Evolutionary conservation across 495 filamentous ascomycete species (phyloP), one percentile per base, ranked within the genome.

Genomic region (Corynascus novoguineensis): DNA sequence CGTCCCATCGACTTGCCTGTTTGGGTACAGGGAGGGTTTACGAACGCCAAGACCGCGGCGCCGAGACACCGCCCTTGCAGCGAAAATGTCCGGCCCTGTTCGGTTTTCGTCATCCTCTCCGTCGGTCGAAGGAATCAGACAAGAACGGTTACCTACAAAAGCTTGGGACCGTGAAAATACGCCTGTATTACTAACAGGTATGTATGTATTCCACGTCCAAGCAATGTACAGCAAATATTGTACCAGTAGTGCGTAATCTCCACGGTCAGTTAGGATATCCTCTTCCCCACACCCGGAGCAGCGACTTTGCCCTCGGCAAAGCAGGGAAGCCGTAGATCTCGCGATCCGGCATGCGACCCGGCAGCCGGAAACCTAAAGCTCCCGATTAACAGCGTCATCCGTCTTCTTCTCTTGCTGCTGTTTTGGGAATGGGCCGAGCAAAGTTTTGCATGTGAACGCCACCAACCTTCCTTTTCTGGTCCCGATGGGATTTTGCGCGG

Each of bases 1-100:
- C 25, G 40, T 25, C 38, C 17, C 38, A 8, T 19, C 17, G 11
- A n/a, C 15, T 15, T 3, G 5, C 21, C 22, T 27, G 8, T 14
- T 17, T 27, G 1, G 21, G 8, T 9, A 7, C 46, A 17, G 34
- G 28, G 50, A 14, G 9, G n/a, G 6, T 40, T 42, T 27, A 32
- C 25, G n/a, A 53, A 15, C 8, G 34, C 42, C 53, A 48, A 40
- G 34, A n/a, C 53, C 32, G 53, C 42, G 31, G 42, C 40, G 53
- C 32, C 32, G 53, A 54, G 52, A 42, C 27, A 29, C 17, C 14
- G 41, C 15, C 19, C 40, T 35, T 41, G 50, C 35, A 17, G n/a
- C n/a, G 35, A 10, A 42, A 42, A 53, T 2, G 37, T n/a, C 21
- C 25, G 28, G 25, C 1, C 5, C 27, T 50, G 42, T 40, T 22